Evolutionary conservation across 108 stramenopile species (phyloP), one percentile per base, ranked within the genome.

Genomic region (Nitzschia sp.): DNA sequence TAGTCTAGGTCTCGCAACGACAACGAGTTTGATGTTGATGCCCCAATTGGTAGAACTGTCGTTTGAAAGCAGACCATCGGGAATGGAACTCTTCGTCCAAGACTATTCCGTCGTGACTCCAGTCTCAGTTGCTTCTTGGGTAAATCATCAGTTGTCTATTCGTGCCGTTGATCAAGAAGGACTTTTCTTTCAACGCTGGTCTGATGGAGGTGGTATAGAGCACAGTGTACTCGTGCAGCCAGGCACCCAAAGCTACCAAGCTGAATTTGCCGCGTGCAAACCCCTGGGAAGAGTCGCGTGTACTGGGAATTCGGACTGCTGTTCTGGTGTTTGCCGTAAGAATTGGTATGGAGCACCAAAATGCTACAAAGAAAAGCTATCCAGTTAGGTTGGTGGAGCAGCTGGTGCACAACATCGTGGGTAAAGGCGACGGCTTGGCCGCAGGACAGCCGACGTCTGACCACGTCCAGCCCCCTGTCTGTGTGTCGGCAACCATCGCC

Each of bases 1-100:
- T 30, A 15, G 18, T 2, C 17, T 59, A 17, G 76, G 76, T 13
- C 47, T 77, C 4, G 49, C 70, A 33, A 68, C 65, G 21, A 42
- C 15, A 26, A 45, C 72, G 26, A 34, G 29, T n/a, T 9, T 6
- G 13, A 42, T 42, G 9, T 9, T 42, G 6, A 13, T 9, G 38
- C 38, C 38, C 6, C 13, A 9, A 42, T 9, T 9, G 13, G 38
- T 42, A 6, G 13, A 42, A 9, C 9, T 42, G 13, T 6, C 6
- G 38, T 42, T 42, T 42, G 38, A 42, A 9, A 9, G 9, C 38
- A 13, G 13, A 9, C 38, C 38, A 9, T 42, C 38, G 38, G 38
- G 38, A 6, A 9, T 42, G 38, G 38, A 42, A 42, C 38, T 42
- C 6, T 9, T 42, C 38, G 9, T 42, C 9, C 9, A 42, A 6